Conservation (phyloP, 2,329 filamentous ascomycete species). For the Colletotrichum eleusines region DNA sequence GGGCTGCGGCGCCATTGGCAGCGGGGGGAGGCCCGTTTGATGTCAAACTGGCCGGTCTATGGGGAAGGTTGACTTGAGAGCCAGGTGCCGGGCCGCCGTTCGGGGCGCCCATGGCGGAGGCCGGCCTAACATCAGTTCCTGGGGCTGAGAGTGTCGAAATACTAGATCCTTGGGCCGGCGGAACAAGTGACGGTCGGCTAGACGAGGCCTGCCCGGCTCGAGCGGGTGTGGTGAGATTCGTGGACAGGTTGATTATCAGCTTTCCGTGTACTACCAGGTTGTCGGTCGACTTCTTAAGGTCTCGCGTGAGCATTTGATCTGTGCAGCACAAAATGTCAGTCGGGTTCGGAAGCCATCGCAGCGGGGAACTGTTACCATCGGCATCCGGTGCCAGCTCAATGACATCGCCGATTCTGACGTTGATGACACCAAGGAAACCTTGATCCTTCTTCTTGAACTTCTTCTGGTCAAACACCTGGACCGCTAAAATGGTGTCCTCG, state of each 20-base stretch:
- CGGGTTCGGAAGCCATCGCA: slow-evolving; percentile 21
- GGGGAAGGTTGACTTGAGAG: slow-evolving; percentile 55
- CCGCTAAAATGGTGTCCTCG: slow-evolving; percentile 95
- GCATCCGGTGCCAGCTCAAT: slow-evolving; percentile 90
- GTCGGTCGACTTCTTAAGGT: slow-evolving; percentile 97
- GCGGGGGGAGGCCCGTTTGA: slow-evolving; percentile 48
- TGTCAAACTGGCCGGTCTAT: slow-evolving; percentile 62
- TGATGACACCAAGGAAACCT: slow-evolving; percentile 97
- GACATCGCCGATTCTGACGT: slow-evolving; percentile 93
- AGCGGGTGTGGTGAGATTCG: slow-evolving; percentile 82
- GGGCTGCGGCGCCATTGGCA: slow-evolving; percentile 50
- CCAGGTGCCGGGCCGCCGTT: slow-evolving; percentile 60
- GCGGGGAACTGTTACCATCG: slow-evolving; percentile 75
- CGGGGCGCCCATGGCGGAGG: slow-evolving; percentile 64
- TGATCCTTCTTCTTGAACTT: slow-evolving; percentile 99
- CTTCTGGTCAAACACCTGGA: slow-evolving; percentile 99
- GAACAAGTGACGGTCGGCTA: slow-evolving; percentile 60
- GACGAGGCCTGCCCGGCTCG: slow-evolving; percentile 62
- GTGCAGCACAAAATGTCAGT: slow-evolving; percentile 54
- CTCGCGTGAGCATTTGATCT: slow-evolving; percentile 99
- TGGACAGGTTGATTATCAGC: slow-evolving; percentile 95
- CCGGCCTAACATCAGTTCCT: slow-evolving; percentile 61
- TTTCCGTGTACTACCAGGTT: slow-evolving; percentile 98
- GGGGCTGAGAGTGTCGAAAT: slow-evolving; percentile 59
- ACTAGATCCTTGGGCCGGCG: slow-evolving; percentile 57